These are phyloP conservation scores for Phytopythium kandeliae DNA, from an alignment of 352 stramenopile genomes.

Conservation along the genomic window DNA sequence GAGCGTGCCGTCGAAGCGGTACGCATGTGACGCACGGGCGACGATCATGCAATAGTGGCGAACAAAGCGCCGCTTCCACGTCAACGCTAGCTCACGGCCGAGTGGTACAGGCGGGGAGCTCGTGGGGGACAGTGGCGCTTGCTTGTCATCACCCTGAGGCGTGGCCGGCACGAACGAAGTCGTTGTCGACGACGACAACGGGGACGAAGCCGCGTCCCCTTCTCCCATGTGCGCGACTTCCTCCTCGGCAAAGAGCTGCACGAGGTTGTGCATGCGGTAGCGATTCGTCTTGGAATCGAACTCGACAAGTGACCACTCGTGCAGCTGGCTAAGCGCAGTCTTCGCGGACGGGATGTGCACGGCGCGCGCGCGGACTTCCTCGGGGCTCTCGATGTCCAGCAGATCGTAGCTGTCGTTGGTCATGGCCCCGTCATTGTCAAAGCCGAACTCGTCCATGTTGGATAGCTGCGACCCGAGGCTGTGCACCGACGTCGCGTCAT, in stretches of 20 bases:
- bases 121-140: constrained; percentile 14
- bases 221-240: constrained; percentile 59
- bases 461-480: constrained; percentile 64
- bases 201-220: constrained; percentile 9
- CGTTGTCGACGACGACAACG: not conserved
- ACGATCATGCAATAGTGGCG: constrained; percentile 83
- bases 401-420: constrained; percentile 75
- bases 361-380: constrained; percentile 54
- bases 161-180: constrained; percentile 31
- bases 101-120: constrained; percentile 21
- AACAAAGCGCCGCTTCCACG: constrained; percentile 82
- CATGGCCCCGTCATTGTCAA: constrained; percentile 78
- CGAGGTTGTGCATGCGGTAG: constrained; percentile 81
- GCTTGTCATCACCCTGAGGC: not conserved
- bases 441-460: constrained; percentile 63
- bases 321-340: constrained; percentile 49
- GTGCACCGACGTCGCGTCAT: constrained; percentile 43
- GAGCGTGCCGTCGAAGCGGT: constrained; percentile 66
- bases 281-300: constrained; percentile 60
- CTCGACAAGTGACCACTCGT: constrained; percentile 81
- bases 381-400: constrained; percentile 60
- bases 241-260: constrained; percentile 80
- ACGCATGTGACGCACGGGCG: constrained; percentile 65
- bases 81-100: constrained; percentile 58
- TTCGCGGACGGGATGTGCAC: constrained; percentile 40